Evolutionary conservation across 352 stramenopile species (phyloP).

Genomic region (Poterioochromonas sp.): DNA sequence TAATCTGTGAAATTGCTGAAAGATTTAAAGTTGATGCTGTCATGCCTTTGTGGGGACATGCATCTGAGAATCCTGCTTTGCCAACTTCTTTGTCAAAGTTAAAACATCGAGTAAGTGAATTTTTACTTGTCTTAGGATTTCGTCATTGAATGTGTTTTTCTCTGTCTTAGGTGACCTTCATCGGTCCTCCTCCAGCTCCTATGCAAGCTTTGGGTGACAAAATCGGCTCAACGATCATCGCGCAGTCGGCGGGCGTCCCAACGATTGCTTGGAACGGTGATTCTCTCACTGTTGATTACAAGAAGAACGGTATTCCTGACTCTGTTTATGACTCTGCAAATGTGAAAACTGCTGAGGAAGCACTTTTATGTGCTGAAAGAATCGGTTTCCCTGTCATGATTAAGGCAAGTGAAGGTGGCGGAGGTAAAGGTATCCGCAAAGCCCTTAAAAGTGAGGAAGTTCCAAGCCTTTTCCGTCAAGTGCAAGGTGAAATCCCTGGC

Average conservation of each 20-base stretch:
- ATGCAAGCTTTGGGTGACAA: conserved; percentile 99
- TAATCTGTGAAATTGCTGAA: conserved; percentile 88
- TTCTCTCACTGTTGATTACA: conserved; percentile 83
- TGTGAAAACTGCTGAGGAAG: conserved; percentile 79
- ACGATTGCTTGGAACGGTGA: conserved; percentile 98
- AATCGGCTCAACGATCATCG: conserved; percentile 99
- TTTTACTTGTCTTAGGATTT: background rate
- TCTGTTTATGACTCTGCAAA: conserved; percentile 85
- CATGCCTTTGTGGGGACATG: conserved; percentile 91
- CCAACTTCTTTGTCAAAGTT: conserved; percentile 82
- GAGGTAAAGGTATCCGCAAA: conserved; percentile 97
- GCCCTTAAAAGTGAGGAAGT: conserved; percentile 65
- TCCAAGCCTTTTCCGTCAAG: conserved; percentile 83
- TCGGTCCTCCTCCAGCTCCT: conserved; percentile 88
- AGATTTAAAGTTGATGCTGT: conserved; percentile 91
- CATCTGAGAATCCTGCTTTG: conserved; percentile 91
- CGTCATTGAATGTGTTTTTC: background rate
- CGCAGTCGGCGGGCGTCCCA: conserved; percentile 93
- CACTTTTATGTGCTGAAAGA: conserved; percentile 70
- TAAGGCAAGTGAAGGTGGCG: conserved; percentile 96
- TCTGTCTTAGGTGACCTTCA: conserved; percentile 65
- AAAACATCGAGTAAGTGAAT: conserved; percentile 24
- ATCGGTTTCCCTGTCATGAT: conserved; percentile 99
- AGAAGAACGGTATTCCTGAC: conserved; percentile 61
- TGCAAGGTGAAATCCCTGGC: conserved; percentile 93